Evolutionary conservation across 306 rosid species (phyloP).

Genomic region (Acacia acuminata): DNA sequence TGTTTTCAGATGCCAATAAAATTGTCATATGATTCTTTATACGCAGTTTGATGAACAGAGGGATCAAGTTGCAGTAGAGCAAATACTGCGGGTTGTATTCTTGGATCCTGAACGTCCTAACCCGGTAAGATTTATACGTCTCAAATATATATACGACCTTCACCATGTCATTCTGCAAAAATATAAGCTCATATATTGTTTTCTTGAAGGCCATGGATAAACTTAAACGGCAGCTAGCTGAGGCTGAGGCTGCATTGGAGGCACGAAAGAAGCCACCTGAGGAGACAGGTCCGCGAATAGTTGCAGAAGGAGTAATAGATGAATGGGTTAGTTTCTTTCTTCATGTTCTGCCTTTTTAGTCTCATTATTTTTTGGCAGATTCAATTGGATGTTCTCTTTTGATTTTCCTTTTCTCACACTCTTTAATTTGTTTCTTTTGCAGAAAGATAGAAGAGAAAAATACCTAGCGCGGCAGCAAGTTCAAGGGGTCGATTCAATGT

Average conservation of each 20-base stretch:
- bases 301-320: conserved; percentile 89
- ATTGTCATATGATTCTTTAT: conserved; percentile 16
- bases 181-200: conserved; percentile 15
- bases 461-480: conserved; percentile 90
- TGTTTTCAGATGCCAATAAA: conserved; percentile 28
- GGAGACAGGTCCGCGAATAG: conserved; percentile 72
- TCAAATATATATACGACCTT: background rate
- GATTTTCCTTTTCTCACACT: background rate
- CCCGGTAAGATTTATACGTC: conserved; percentile 56
- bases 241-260: conserved; percentile 84
- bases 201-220: conserved; percentile 74
- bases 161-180: background rate
- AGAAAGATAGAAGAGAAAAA: conserved; percentile 98
- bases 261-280: conserved; percentile 74
- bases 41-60: conserved; percentile 91
- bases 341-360: background rate
- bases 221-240: conserved; percentile 83
- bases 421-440: conserved; percentile 27
- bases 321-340: conserved; percentile 83
- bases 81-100: conserved; percentile 81
- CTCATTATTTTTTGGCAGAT: background rate
- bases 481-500: conserved; percentile 74
- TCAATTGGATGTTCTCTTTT: conserved; percentile 15
- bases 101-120: conserved; percentile 75
- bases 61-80: conserved; percentile 88